Conservation (phyloP, 2,329 filamentous ascomycete species). For the Cercospora nicotianae region DNA sequence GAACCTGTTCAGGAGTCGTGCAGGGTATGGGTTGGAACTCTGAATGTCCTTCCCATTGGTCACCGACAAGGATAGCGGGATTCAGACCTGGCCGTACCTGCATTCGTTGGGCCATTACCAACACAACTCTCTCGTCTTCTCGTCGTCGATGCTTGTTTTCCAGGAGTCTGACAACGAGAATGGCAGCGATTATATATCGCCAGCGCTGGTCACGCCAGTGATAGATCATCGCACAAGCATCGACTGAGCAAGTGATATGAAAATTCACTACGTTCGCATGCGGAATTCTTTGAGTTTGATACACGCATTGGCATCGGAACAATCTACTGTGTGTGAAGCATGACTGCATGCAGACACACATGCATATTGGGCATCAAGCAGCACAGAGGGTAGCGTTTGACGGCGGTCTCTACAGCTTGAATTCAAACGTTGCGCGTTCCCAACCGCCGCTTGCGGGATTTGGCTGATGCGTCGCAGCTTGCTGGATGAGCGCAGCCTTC, state of each 20-base stretch:
- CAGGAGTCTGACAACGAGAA: background rate
- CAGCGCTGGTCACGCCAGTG: background rate
- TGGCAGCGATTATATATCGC: background rate
- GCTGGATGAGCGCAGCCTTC: slow-evolving; percentile 66
- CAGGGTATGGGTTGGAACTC: background rate
- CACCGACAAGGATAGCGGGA: slow-evolving; percentile 1
- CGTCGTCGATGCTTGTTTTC: background rate
- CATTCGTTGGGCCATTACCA: slow-evolving; percentile 4
- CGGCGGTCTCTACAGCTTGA: slow-evolving; percentile 32
- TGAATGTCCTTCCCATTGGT: background rate
- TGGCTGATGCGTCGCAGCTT: slow-evolving; percentile 27
- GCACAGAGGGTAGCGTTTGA: background rate
- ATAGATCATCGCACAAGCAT: background rate
- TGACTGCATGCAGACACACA: background rate
- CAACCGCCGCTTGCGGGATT: slow-evolving; percentile 32
- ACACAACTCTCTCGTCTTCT: background rate
- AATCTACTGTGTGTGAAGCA: background rate
- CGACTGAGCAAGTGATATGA: background rate
- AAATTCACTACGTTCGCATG: background rate
- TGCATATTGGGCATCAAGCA: background rate
- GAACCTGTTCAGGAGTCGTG: slow-evolving; percentile 1
- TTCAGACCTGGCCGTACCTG: background rate
- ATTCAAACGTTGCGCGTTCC: slow-evolving; percentile 35
- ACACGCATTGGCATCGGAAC: background rate
- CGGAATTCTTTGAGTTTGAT: background rate